Evolutionary conservation across 345 rosid genomes (phyloP), one percentile per base, ranked within the genome.

Genomic region (Atalantia buxifolia): DNA sequence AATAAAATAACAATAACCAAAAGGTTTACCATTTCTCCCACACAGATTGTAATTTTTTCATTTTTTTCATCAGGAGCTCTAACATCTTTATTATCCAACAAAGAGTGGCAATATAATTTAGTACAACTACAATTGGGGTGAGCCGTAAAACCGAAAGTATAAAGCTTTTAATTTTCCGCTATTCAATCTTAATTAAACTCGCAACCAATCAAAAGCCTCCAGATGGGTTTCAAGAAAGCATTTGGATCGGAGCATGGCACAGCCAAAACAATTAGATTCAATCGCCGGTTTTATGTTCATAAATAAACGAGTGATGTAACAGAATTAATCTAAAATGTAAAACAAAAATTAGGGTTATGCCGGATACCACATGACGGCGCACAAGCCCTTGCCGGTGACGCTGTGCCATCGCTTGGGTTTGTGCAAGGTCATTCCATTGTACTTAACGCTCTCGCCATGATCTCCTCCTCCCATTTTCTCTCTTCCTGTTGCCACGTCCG

Each of bases 371-470:
- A 91, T 94, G 80, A 92, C 84, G 66, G 96, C 98, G 79, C 97
- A 91, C 81, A 94, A 79, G 76, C 95, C 98, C 78, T 94, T 94
- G 59, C 98, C 98, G 72, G 98, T 92, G 78, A 90, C 90, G 65
- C 77, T 70, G 81, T 94, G 98, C 97, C 98, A 94, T 76, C 95
- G 85, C 91, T 93, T 94, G 1, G 97, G 96, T 25, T 86, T 86
- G 45, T 92, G 97, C 30, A 94, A 30, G 13, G 94, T 86, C 71
- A 94, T 40, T 35, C 97, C 97, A 80, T 92, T 92, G 92, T 86
- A 91, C 6, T 88, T 88, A 18, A 85, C 78, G 71, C 92, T 77
- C 25, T 85, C 91, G 70, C 91, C 98, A 69, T 92, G 95, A n/a
- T 89, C 91, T 60, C 92, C 95, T 22, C 92, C 97, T 76, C 84